These are phyloP conservation scores for Nannochloris sp. DNA, from an alignment of 139 green algal genomes.

Conservation along the genomic window DNA sequence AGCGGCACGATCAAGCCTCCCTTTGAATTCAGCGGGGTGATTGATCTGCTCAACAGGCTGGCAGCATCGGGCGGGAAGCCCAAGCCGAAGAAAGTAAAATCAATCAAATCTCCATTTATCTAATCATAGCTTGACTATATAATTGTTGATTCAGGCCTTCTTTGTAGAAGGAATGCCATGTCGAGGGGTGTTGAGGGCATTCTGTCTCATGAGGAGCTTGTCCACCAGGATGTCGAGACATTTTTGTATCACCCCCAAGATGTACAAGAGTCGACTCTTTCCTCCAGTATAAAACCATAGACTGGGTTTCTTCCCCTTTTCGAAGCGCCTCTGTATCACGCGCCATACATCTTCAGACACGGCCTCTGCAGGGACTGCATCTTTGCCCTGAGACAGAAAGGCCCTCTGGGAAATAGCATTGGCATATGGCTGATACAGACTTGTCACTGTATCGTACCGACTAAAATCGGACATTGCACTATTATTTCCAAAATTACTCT, in stretches of 20 bases:
- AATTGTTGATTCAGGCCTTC: too few relatives aligned
- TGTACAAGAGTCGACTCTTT: neutral
- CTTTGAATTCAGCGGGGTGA: constrained; percentile 5
- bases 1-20: neutral
- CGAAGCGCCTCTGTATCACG: neutral
- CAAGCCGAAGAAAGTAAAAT: neutral
- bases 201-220: too few relatives aligned
- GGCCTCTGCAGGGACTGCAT: neutral
- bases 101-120: neutral
- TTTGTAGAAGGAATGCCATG: too few relatives aligned
- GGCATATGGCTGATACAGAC: neutral
- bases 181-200: too few relatives aligned
- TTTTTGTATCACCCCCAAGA: neutral
- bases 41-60: constrained; percentile 8
- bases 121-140: neutral
- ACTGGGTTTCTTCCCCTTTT: neutral
- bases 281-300: neutral
- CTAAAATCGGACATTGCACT: neutral
- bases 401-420: neutral
- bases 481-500: constrained; percentile 10
- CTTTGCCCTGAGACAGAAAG: neutral
- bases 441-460: neutral
- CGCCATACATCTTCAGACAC: neutral
- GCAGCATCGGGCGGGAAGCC: neutral
- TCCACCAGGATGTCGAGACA: neutral